These are phyloP conservation scores for Diplotaxis tenuifolia DNA, from an alignment of 345 rosid genomes.

Conservation along the genomic window DNA sequence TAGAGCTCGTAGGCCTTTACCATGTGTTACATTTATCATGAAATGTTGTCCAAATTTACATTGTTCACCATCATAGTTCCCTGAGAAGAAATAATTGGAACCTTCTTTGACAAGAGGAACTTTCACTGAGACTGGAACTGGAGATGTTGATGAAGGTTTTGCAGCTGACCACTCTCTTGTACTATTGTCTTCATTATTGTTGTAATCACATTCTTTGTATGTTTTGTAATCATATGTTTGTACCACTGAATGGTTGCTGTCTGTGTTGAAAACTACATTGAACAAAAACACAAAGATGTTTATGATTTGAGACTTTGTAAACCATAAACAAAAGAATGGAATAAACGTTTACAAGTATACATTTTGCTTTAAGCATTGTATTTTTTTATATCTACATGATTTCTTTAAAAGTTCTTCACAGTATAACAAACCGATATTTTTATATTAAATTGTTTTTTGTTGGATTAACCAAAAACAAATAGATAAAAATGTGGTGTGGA, in stretches of 20 bases:
- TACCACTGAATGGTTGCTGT: conserved; percentile 81
- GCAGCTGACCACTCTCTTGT: conserved; percentile 66
- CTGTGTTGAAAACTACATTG: conserved; percentile 81
- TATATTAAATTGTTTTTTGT: background rate
- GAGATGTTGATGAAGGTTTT: conserved; percentile 70
- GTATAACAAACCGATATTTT: background rate
- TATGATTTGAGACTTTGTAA: background rate
- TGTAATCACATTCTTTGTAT: conserved; percentile 66
- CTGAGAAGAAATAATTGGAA: conserved; percentile 68
- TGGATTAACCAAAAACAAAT: background rate
- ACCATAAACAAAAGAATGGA: background rate
- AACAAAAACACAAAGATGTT: conserved; percentile 7
- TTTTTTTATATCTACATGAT: background rate
- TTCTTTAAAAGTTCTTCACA: background rate
- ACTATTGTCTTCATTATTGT: conserved; percentile 47
- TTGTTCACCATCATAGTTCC: conserved; percentile 87
- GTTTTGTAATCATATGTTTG: conserved; percentile 79
- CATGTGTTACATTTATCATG: conserved; percentile 68
- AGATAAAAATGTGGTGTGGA: background rate
- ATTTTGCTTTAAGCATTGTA: background rate
- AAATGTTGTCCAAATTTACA: conserved; percentile 70
- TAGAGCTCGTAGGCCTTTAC: conserved; percentile 59
- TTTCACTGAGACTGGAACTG: conserved; percentile 49
- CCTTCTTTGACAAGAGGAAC: conserved; percentile 84
- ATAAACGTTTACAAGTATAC: background rate